Base-by-base conservation (phyloP, 805 yeast species). In the Wickerhamiella lipophila region DNA sequence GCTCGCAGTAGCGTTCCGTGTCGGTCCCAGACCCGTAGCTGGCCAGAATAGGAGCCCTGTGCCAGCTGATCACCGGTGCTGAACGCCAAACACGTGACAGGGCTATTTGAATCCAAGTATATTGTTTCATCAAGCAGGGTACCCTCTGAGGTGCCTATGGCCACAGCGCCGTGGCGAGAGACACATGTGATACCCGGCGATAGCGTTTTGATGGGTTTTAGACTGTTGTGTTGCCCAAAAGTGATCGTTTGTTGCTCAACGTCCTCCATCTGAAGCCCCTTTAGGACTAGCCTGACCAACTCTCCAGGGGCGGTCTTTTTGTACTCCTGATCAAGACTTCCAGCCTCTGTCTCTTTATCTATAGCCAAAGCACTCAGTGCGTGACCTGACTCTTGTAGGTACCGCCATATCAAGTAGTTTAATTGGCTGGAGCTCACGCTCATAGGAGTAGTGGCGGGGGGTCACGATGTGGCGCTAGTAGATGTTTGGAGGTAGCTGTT, bases 351-450 rank as follows among this genome's bases (percentile, higher is more conserved):
- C 55, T 83, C 88, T 55, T 83, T 81, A 53, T 82, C 84, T 25
- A 92, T 65, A 0, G 96, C 94, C 58, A 74, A 77, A 0, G 95
- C 87, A 1, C 92, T 71, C 18, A 84, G 71, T 46, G 83, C 88
- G 35, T 73, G 64, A 11, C 72, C 72, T 47, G 62, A 58, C 62
- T 92, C 97, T 60, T 86, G 95, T 34, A 87, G 71, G 60, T 89
- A 92, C 53, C 96, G 68, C 95, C 96, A 92, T 48, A 89, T 76
- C 56, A 92, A 73, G 61, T 89, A 89, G 68, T 89, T 92, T 49
- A 89, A 74, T 64, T 87, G 94, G 50, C 75, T 78, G 50, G 92
- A 81, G 4, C 92, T 76, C 44, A 89, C 67, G 22, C 94, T 81
- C 95, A 86, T 85, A n/a, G 43, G 18, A 5, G 26, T 22, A 15